Percentiles rank a stretch among this genome's conserved stretches.
phyloP scores from a whole-genome alignment of 2,329 filamentous ascomycete species.

The Verticillium zaregamsianum region DNA sequence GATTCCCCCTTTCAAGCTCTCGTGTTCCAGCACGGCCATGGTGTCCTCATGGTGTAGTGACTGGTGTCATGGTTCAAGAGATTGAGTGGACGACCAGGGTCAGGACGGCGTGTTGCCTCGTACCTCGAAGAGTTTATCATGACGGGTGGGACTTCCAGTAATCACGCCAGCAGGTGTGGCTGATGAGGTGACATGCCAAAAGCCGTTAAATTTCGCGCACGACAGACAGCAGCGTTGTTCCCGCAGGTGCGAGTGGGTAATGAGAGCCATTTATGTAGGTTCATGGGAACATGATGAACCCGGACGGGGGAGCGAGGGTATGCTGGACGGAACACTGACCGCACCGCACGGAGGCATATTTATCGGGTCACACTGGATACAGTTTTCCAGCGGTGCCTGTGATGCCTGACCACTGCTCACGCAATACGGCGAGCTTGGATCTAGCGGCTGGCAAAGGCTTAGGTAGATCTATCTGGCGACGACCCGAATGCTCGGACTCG shows the following conservation, averaged over 20 bases:
- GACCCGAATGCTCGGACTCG: background rate
- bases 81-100: too few relatives aligned
- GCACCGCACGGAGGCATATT: too few relatives aligned
- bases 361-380: background rate
- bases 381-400: background rate
- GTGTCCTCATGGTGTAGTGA: background rate
- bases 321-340: background rate
- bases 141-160: background rate
- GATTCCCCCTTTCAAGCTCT: background rate
- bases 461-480: background rate
- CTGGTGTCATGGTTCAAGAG: background rate
- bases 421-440: background rate
- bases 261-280: background rate
- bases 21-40: background rate
- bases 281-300: background rate
- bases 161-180: background rate
- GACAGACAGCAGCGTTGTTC: background rate
- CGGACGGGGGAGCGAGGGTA: background rate
- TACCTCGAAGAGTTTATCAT: background rate
- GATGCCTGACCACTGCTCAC: background rate
- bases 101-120: background rate
- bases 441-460: background rate
- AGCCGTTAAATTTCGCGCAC: background rate
- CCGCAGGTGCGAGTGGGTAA: background rate
- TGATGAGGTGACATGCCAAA: background rate